Base-by-base conservation (phyloP, 345 rosid genomes). In the Iberis pinnata region DNA sequence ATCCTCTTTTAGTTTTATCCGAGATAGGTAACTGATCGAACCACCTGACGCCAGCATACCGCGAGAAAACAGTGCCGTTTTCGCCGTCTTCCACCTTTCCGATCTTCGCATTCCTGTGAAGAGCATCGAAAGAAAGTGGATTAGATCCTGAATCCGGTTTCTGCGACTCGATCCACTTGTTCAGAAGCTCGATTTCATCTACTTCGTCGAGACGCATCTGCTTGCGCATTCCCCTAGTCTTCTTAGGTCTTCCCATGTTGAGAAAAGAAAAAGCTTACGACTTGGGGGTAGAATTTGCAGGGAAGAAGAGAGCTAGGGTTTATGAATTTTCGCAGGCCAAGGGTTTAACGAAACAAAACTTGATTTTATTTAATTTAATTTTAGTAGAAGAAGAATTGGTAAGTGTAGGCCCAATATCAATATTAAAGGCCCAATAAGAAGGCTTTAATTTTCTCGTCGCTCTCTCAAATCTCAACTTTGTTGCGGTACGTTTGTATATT, bases 61-160 rank as follows among this genome's bases (percentile, higher is more conserved):
- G 74, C 12, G 96, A 85, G 75, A 78, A 83, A 46, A 37, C 42
- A 37, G 24, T 24, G 38, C 63, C 71, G 22, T 20, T 53, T 42
- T 37, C 1, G 4, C 56, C 67, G 20, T 71, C 89, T 6, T 58
- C 75, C 13, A 79, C 26, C 9, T 77, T 71, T 9, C 95, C 93
- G n/a, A 81, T 33, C n/a, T 79, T 80, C 2, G 72, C 65, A 19
- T 72, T 64, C 9, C 71, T 19, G 9, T 81, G 80, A 3, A 71
- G 81, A 9, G 84, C 75, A 5, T 61, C 73, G 12, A 71, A 49
- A 11, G 96, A 69, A 26, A 84, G 71, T 4, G 95, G 98, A 37
- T 88, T 92, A 63, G 85, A 68, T 26, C 93, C 95, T 3, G 95
- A 83, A 13, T 85, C 95, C 0, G 90, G 96, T 70, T 81, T 85